A percentile compares a stretch with the other conserved stretches of the same genome.
These are phyloP conservation scores for Dictyostelium citrinum DNA, from an alignment of 78 protist genomes.

Conservation along the genomic window DNA sequence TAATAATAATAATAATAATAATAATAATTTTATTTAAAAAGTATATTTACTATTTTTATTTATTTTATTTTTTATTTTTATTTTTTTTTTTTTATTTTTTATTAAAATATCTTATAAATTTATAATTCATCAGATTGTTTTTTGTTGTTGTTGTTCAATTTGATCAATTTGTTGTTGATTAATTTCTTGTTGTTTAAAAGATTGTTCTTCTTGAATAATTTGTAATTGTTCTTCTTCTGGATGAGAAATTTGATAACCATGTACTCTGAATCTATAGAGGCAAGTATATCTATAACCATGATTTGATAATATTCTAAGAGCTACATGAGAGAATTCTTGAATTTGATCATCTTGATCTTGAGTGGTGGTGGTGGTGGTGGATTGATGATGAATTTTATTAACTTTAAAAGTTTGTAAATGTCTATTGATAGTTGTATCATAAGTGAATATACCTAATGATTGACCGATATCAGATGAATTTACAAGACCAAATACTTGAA, in stretches of 20 bases:
- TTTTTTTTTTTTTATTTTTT: too few relatives aligned
- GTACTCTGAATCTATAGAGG: slow-evolving; percentile 51
- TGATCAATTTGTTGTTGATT: neutral
- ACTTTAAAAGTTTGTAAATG: slow-evolving; percentile 45
- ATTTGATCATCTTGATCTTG: neutral
- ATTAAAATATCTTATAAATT: too few relatives aligned
- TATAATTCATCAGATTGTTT: neutral
- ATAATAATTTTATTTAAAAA: neutral
- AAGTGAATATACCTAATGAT: slow-evolving; percentile 18
- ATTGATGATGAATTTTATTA: neutral
- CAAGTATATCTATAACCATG: slow-evolving; percentile 51
- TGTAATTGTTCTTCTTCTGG: slow-evolving; percentile 4
- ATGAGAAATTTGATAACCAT: slow-evolving; percentile 3
- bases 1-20: neutral
- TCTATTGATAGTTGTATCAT: neutral
- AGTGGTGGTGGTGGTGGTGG: too few relatives aligned
- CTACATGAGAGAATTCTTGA: slow-evolving; percentile 19
- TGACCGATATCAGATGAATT: slow-evolving; percentile 33
- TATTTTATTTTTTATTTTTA: neutral
- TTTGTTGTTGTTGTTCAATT: neutral
- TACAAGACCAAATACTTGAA: slow-evolving; percentile 12
- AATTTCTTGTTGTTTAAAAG: neutral
- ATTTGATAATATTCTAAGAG: slow-evolving; percentile 3
- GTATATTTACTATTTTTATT: neutral
- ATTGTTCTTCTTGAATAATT: neutral